Conservation (phyloP, 164 flowering plant species). For the Vitis vinifera region ASM3070453v1 NC_081814.1:12025501-12026000, state of each 20-base stretch:
- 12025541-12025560: background rate
- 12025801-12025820: slow-evolving; percentile 9
- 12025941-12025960: slow-evolving; percentile 5
- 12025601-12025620: too few relatives aligned
- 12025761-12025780: slow-evolving; percentile 55
- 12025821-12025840: slow-evolving; percentile 4
- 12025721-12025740: slow-evolving; percentile 75
- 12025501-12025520: background rate
- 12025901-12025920: slow-evolving; percentile 22
- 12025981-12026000: background rate
- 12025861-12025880: slow-evolving; percentile 1
- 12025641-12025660: too few relatives aligned
- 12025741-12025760: slow-evolving; percentile 60
- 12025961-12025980: too few relatives aligned
- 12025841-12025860: slow-evolving; percentile 10
- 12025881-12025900: background rate
- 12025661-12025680: background rate
- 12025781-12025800: background rate
- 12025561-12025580: background rate
- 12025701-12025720: background rate
- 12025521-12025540: background rate
- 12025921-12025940: slow-evolving; percentile 1
- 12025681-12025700: background rate
- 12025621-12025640: too few relatives aligned
- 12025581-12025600: background rate